Evolutionary conservation across 2,329 filamentous ascomycete genomes (phyloP), one percentile per base, ranked within the genome.

Genomic region (Neurospora sp.): DNA sequence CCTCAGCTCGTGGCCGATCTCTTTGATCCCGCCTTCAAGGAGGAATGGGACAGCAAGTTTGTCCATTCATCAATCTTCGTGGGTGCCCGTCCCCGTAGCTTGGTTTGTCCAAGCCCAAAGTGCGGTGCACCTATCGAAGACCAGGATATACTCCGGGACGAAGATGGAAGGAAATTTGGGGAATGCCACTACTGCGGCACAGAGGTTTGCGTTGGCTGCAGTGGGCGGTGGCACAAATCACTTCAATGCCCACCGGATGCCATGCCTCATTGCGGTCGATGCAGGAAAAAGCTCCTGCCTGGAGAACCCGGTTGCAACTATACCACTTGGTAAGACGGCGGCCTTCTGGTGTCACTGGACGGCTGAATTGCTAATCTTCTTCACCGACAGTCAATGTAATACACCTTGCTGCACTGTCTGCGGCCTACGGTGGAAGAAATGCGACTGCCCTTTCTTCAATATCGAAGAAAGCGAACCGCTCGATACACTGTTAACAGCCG

Each of bases 331-430:
- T 92, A 83, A 80, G 87, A 81, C 67, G 4, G 70, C 40, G 67
- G 40, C 69, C 66, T 43, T 33, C 37, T 36, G 12, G 8, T 46
- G 8, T 62, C 17, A 52, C 6, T 28, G 46, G 4, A 6, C 41
- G 8, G n/a, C 19, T 17, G 23, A 68, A 17, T 36, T 11, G 28
- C 19, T 17, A 39, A 67, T 19, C 68, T 28, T 19, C 69, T 28
- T 19, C 46, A 43, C 52, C 41, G 46, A 73, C 71, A 82, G 90
- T 78, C 91, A 89, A 69, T 97, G 93, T 76, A 90, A 87, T 69
- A 92, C 92, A 37, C 87, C 96, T 75, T 96, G 96, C 76, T 97
- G 93, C 81, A 93, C 96, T 87, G 85, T 92, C 36, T 97, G 93
- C 77, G 93, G 91, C 28, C 78, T 83, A 39, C 91, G 91, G 75